phyloP scores from a whole-genome alignment of 148 eudicot genomes.

The Heliosperma pusillum region DNA sequence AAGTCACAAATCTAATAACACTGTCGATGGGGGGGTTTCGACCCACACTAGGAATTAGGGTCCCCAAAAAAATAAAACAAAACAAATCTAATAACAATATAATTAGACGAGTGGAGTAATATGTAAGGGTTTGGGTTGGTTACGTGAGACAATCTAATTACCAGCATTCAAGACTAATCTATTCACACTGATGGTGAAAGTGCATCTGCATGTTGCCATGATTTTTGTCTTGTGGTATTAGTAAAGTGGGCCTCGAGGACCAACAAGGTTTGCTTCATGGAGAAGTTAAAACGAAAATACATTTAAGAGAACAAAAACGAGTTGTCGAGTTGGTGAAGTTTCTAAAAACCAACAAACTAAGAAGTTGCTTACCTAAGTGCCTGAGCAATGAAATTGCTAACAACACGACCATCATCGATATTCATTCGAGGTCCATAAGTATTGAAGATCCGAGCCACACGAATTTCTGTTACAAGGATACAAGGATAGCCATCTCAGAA shows the following conservation, averaged over 20 bases:
- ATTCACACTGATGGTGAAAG: too few relatives aligned
- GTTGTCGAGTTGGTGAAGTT: background rate
- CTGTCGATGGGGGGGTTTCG: too few relatives aligned
- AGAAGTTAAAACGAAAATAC: background rate
- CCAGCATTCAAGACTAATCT: too few relatives aligned
- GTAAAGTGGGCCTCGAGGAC: background rate
- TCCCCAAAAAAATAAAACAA: too few relatives aligned
- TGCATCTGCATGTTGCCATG: too few relatives aligned
- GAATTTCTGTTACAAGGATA: conserved; percentile 55
- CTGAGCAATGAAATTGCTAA: conserved; percentile 97
- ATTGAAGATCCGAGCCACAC: conserved; percentile 94
- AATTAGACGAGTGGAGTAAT: background rate
- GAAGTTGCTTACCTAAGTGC: conserved; percentile 62
- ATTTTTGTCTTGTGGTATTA: background rate
- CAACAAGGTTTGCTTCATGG: background rate
- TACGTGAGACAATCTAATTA: too few relatives aligned
- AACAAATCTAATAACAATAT: too few relatives aligned
- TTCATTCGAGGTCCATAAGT: conserved; percentile 99
- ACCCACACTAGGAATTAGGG: too few relatives aligned
- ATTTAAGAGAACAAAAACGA: background rate
- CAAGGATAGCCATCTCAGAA: background rate
- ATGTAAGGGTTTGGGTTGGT: too few relatives aligned
- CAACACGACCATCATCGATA: conserved; percentile 96
- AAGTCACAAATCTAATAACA: too few relatives aligned
- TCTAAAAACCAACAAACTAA: background rate